These are phyloP conservation scores for Elsinoe ampelina DNA, from an alignment of 2,329 filamentous ascomycete genomes.

Conservation along the genomic window DNA sequence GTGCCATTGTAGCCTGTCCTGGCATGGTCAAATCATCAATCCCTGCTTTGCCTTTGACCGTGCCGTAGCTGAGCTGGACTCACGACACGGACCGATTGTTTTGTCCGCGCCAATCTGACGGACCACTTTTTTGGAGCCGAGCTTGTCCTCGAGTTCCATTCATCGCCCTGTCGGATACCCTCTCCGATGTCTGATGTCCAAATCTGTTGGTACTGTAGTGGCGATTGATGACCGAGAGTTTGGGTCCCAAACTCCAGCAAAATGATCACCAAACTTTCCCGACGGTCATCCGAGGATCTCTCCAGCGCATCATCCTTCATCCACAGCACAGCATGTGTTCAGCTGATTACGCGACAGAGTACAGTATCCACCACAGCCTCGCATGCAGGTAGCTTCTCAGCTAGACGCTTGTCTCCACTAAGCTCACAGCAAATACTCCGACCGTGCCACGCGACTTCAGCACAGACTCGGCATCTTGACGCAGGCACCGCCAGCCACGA, in stretches of 20 bases:
- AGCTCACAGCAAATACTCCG: not conserved
- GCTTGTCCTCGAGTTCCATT: not conserved
- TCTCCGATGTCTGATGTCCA: not conserved
- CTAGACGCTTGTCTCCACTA: not conserved
- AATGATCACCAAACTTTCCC: constrained; percentile 2
- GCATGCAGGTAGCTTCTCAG: not conserved
- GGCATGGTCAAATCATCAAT: not conserved
- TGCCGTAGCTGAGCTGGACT: not conserved
- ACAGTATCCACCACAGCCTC: too few species aligned
- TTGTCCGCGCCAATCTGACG: not conserved
- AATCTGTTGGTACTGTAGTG: too few species aligned
- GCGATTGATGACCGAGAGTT: not conserved
- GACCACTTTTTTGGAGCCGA: not conserved
- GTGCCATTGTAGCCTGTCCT: not conserved
- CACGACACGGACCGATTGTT: not conserved
- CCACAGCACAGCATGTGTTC: not conserved
- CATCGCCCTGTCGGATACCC: not conserved
- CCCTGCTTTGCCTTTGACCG: not conserved
- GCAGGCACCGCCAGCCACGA: constrained; percentile 9
- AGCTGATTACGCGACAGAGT: too few species aligned
- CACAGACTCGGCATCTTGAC: not conserved
- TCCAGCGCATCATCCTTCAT: not conserved
- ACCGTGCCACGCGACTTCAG: constrained; percentile 1
- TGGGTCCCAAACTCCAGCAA: not conserved
- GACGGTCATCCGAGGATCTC: not conserved